phyloP scores from a whole-genome alignment of 2,329 filamentous ascomycete genomes.

The Blumeriella jaapii region DNA sequence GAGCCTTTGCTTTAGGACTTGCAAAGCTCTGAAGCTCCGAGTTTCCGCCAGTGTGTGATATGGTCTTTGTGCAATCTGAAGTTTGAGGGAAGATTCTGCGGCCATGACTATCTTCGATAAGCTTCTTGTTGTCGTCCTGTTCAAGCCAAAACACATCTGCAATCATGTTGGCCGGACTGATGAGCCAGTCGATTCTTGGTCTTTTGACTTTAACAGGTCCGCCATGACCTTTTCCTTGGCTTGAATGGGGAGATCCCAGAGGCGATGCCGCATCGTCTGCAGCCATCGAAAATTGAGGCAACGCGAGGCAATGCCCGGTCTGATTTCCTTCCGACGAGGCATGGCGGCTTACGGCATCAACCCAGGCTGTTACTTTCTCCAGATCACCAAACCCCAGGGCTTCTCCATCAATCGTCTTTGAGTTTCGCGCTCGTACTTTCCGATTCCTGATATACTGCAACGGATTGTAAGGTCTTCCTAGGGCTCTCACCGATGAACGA shows the following conservation, averaged over 20 bases:
- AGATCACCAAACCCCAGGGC: conserved; percentile 68
- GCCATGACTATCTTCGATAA: conserved; percentile 72
- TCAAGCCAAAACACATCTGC: conserved; percentile 90
- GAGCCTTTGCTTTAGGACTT: conserved; percentile 8
- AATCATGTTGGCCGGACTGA: conserved; percentile 73
- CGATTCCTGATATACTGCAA: conserved; percentile 87
- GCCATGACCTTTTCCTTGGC: conserved; percentile 29
- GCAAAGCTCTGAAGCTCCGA: conserved; percentile 11
- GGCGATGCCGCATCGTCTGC: conserved; percentile 21
- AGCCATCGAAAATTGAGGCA: conserved; percentile 32
- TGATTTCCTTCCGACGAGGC: conserved; percentile 17
- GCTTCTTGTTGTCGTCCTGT: conserved; percentile 63
- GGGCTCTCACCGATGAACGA: conserved; percentile 9
- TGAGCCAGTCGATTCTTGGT: conserved; percentile 73
- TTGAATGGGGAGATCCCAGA: conserved; percentile 28
- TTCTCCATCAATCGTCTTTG: conserved; percentile 61
- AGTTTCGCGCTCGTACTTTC: conserved; percentile 69
- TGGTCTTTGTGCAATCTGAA: conserved; percentile 27
- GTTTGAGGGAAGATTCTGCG: conserved; percentile 54
- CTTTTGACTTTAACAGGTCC: conserved; percentile 47
- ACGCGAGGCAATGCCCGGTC: conserved; percentile 28
- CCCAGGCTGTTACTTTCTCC: conserved; percentile 61
- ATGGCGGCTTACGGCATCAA: conserved; percentile 46
- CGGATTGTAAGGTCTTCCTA: conserved; percentile 75
- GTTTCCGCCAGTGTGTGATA: conserved; percentile 24